These are phyloP conservation scores for Salix arbutifolia DNA, from an alignment of 345 rosid species.

Conservation along the genomic window DNA sequence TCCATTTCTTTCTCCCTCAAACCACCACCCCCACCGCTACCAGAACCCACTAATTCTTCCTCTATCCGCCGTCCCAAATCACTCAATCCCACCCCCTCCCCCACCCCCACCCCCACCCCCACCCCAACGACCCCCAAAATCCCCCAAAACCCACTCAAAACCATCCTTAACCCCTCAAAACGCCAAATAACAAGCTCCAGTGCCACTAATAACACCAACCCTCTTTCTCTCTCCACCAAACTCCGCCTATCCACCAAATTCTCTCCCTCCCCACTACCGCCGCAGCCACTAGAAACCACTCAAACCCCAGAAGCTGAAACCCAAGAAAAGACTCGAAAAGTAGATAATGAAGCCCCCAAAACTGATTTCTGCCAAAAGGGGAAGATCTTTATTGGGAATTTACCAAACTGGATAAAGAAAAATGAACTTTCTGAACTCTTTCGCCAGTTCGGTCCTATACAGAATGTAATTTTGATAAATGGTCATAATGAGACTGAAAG, in stretches of 20 bases:
- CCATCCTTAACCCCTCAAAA: slow-evolving; percentile 24
- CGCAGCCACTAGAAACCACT: not conserved
- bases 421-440: slow-evolving; percentile 62
- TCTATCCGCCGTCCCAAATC: slow-evolving; percentile 65
- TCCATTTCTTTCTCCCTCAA: slow-evolving; percentile 48
- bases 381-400: slow-evolving; percentile 82
- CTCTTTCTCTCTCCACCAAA: slow-evolving; percentile 50
- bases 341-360: slow-evolving; percentile 8
- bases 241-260: slow-evolving; percentile 78
- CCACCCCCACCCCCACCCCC: slow-evolving; percentile 13
- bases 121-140: slow-evolving; percentile 15
- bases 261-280: slow-evolving; percentile 47
- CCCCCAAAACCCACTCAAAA: slow-evolving; percentile 59
- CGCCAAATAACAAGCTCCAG: slow-evolving; percentile 11
- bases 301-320: not conserved
- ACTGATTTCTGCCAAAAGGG: slow-evolving; percentile 59
- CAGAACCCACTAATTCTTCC: slow-evolving; percentile 25
- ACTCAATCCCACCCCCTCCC: slow-evolving; percentile 10
- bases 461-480: slow-evolving; percentile 59
- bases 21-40: slow-evolving; percentile 27
- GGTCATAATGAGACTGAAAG: slow-evolving; percentile 58
- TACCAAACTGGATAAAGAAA: slow-evolving; percentile 85
- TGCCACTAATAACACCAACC: slow-evolving; percentile 4
- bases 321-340: slow-evolving; percentile 16
- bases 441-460: slow-evolving; percentile 83